Evolutionary conservation across 1,284 basidiomycete species (phyloP).

Genomic region (Malassezia caprae): DNA sequence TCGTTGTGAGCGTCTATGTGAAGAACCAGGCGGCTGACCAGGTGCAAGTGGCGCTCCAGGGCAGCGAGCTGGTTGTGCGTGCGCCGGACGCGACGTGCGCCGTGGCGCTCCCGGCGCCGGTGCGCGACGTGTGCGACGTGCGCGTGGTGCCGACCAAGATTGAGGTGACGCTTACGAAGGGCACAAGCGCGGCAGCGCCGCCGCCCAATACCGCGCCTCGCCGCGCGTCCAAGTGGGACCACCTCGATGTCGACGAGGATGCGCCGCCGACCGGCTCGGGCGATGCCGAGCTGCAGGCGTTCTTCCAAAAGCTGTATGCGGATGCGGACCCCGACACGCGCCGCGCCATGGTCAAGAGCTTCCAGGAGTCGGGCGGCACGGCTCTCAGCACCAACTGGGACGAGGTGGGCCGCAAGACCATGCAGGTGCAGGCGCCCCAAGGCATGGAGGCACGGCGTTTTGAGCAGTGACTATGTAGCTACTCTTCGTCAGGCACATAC

Average conservation of each 20-base stretch:
- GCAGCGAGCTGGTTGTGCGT: background rate
- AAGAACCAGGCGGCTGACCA: constrained; percentile 22
- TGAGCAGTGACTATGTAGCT: constrained; percentile 13
- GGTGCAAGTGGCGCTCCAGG: constrained; percentile 22
- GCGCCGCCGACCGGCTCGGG: constrained; percentile 8
- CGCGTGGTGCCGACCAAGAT: constrained; percentile 29
- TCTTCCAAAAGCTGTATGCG: constrained; percentile 44
- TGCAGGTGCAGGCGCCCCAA: constrained; percentile 27
- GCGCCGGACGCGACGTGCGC: background rate
- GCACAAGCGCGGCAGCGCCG: background rate
- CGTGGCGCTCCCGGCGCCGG: background rate
- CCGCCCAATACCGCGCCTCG: constrained; percentile 5
- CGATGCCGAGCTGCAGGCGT: constrained; percentile 35
- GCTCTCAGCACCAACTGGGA: constrained; percentile 43
- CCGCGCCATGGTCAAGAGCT: constrained; percentile 44
- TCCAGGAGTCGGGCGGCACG: constrained; percentile 42
- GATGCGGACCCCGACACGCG: constrained; percentile 43
- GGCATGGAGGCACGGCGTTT: constrained; percentile 42
- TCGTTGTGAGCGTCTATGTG: constrained; percentile 38
- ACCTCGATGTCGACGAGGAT: constrained; percentile 26
- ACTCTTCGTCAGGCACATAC: constrained; percentile 13
- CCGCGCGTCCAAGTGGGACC: constrained; percentile 36
- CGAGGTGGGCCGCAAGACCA: constrained; percentile 30
- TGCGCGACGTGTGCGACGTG: background rate
- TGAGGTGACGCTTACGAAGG: constrained; percentile 35